Evolutionary conservation across 176 grass and related monocot genomes (phyloP).

Genomic region (Coix lacrymajobi): DNA sequence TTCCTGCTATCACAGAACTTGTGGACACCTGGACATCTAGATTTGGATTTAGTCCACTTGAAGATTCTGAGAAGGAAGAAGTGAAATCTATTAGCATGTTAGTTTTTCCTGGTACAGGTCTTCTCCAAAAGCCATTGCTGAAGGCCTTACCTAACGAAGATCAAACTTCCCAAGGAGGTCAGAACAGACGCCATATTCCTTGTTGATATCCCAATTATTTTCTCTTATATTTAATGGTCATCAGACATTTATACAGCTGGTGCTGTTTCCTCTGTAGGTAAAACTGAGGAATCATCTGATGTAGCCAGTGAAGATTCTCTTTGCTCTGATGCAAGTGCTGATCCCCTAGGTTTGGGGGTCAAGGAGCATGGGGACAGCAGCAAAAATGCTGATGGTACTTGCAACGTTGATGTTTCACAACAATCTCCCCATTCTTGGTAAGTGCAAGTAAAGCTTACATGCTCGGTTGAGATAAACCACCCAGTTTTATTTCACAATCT

Average conservation of each 20-base stretch:
- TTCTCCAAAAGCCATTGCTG: conserved; percentile 79
- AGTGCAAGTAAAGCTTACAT: conserved; percentile 14
- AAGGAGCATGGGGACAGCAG: neutral
- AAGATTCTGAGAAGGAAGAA: conserved; percentile 64
- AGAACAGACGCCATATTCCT: conserved; percentile 27
- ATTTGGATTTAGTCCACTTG: conserved; percentile 83
- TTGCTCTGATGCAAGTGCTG: conserved; percentile 7
- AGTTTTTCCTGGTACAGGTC: conserved; percentile 90
- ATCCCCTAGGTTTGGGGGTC: conserved; percentile 17
- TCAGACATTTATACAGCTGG: conserved; percentile 11
- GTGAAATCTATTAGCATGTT: conserved; percentile 74
- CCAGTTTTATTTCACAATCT: neutral
- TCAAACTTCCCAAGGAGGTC: conserved; percentile 40
- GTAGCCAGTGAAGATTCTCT: conserved; percentile 17
- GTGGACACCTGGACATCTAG: conserved; percentile 81
- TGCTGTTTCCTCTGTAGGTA: conserved; percentile 9
- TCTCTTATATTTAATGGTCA: conserved; percentile 1
- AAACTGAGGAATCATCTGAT: conserved; percentile 14
- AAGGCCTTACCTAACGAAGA: conserved; percentile 33
- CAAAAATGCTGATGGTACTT: conserved; percentile 16
- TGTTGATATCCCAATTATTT: conserved; percentile 3
- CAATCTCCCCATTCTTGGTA: conserved; percentile 11
- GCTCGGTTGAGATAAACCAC: neutral
- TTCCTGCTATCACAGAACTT: conserved; percentile 89
- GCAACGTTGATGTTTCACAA: conserved; percentile 30